These are phyloP conservation scores for Kazachstania psychrophila DNA, from an alignment of 805 yeast species.

Conservation along the genomic window DNA sequence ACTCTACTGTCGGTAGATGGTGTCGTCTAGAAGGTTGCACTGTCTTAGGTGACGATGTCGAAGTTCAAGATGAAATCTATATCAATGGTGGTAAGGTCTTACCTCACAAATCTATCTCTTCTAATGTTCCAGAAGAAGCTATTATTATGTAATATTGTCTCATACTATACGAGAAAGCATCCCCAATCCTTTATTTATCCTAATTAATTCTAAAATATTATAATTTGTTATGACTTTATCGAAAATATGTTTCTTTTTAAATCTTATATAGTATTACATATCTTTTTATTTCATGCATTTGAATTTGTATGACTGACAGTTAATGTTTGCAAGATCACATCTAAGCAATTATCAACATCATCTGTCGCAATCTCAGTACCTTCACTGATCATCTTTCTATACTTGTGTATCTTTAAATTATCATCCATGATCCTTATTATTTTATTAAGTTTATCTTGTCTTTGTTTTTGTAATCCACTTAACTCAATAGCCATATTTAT, in stretches of 20 bases:
- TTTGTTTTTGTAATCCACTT: slow-evolving; percentile 36
- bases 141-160: slow-evolving; percentile 90
- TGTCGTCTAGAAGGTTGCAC: slow-evolving; percentile 97
- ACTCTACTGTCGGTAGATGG: slow-evolving; percentile 97
- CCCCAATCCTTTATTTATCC: background rate
- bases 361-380: slow-evolving; percentile 59
- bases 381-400: slow-evolving; percentile 56
- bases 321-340: slow-evolving; percentile 40
- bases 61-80: slow-evolving; percentile 95
- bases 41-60: slow-evolving; percentile 98
- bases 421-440: slow-evolving; percentile 30
- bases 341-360: slow-evolving; percentile 59
- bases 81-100: slow-evolving; percentile 98
- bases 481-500: slow-evolving; percentile 25
- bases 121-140: slow-evolving; percentile 94
- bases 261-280: background rate
- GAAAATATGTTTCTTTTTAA: background rate
- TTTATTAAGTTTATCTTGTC: slow-evolving; percentile 31
- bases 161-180: too few species aligned
- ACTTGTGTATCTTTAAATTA: slow-evolving; percentile 52
- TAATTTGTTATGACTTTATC: background rate
- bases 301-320: too few species aligned
- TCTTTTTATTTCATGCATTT: background rate
- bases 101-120: slow-evolving; percentile 95
- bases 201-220: background rate